Evolutionary conservation across 371 early-diverging fungal species (phyloP).

Genomic region (Mucor plumbeus): DNA sequence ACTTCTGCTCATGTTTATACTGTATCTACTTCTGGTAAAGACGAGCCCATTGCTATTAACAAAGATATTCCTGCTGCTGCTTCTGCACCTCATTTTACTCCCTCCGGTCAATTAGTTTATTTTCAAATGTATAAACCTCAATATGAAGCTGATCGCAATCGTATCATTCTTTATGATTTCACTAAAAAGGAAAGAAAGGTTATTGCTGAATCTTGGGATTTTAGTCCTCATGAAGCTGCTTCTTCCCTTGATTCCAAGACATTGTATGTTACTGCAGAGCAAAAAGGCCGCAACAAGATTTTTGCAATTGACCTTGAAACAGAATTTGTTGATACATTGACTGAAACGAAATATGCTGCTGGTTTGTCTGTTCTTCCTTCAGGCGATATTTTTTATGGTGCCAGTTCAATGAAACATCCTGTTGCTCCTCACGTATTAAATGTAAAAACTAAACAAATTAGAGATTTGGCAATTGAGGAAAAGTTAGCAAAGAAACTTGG

Average conservation of each 20-base stretch:
- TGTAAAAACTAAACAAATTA: slow-evolving; percentile 25
- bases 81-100: slow-evolving; percentile 65
- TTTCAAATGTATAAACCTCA: slow-evolving; percentile 75
- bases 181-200: slow-evolving; percentile 34
- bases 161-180: slow-evolving; percentile 65
- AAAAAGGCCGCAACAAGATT: slow-evolving; percentile 63
- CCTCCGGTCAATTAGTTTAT: slow-evolving; percentile 73
- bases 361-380: slow-evolving; percentile 45
- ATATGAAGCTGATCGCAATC: slow-evolving; percentile 83
- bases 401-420: slow-evolving; percentile 56
- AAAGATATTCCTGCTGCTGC: slow-evolving; percentile 68
- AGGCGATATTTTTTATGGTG: slow-evolving; percentile 46
- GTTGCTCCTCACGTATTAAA: slow-evolving; percentile 49
- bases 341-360: slow-evolving; percentile 57
- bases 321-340: slow-evolving; percentile 51
- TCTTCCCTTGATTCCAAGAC: slow-evolving; percentile 58
- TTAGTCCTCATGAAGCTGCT: slow-evolving; percentile 61
- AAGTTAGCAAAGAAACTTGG: slow-evolving; percentile 36
- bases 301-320: slow-evolving; percentile 57
- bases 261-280: slow-evolving; percentile 65
- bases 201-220: slow-evolving; percentile 69
- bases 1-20: slow-evolving; percentile 76
- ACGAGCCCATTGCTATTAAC: slow-evolving; percentile 55
- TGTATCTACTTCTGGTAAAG: slow-evolving; percentile 58
- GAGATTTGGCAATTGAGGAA: slow-evolving; percentile 26